phyloP scores from a whole-genome alignment of 1,139 yeast species.

The Candida buenavistaensis region DNA sequence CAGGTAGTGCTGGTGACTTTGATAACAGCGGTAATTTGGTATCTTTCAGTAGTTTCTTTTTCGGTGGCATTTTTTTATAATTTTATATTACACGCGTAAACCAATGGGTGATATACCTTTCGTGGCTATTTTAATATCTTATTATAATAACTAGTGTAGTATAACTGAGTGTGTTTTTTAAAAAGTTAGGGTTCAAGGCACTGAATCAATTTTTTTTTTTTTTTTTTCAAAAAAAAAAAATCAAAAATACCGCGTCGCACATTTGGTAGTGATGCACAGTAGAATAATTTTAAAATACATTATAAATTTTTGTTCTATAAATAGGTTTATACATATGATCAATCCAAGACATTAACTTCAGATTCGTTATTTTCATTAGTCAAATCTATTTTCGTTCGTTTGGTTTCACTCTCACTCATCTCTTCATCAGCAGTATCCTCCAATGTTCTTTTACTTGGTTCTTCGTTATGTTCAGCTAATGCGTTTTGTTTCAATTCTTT shows the following conservation, averaged over 20 bases:
- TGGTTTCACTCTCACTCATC: background rate
- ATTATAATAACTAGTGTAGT: too few species aligned
- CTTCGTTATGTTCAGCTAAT: slow-evolving; percentile 7
- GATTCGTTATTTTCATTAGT: background rate
- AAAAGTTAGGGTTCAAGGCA: background rate
- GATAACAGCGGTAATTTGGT: background rate
- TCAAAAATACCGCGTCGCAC: too few species aligned
- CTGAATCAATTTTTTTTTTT: background rate
- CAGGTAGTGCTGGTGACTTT: background rate
- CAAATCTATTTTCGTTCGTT: slow-evolving; percentile 8
- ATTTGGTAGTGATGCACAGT: background rate
- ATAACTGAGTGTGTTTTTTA: too few species aligned
- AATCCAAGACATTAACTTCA: too few species aligned
- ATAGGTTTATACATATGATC: background rate
- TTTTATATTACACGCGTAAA: too few species aligned
- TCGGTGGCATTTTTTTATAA: slow-evolving; percentile 1
- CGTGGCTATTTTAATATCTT: too few species aligned
- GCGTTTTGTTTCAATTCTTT: slow-evolving; percentile 9
- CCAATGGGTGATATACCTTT: too few species aligned
- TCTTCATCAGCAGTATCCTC: slow-evolving; percentile 5
- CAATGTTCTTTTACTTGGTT: slow-evolving; percentile 7
- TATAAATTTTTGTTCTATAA: background rate
- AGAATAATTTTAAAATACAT: background rate
- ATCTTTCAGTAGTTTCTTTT: background rate
- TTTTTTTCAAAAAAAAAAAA: background rate